Base-by-base conservation (phyloP, 202 grass and related monocot genomes). In the Zoysia matrella region DNA sequence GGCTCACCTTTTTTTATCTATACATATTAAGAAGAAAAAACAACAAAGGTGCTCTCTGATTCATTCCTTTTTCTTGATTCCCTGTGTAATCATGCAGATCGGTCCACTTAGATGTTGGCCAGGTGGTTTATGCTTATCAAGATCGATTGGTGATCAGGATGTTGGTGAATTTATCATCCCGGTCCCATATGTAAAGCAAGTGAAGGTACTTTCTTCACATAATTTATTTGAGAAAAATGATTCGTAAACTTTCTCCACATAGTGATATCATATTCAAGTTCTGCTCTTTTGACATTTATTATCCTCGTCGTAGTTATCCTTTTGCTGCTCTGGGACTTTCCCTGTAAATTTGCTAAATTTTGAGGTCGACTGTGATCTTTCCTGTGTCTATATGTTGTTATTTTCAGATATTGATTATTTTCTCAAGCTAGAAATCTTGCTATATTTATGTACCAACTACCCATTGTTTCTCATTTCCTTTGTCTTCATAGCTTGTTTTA, bases 31-130 rank as follows among this genome's bases (percentile, higher is more conserved):
- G 30, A 36, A 36, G 30, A 36, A 36, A 36, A 36, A 36, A 36
- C 30, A 36, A 36, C 30, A 36, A 36, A 36, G 30, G 30, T 36
- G 30, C 30, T 36, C 30, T 36, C 15, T 60, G 56, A 66, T 71
- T 60, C 55, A 52, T 6, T 14, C 12, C 69, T 52, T 40, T 56
- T 30, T 7, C 8, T 71, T 87, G 42, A 74, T 43, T 46, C 12
- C 47, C 70, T 2, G 58, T 83, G 80, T 71, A 16, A 46, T 47
- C 68, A 61, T 52, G 67, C 75, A 99, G 96, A 83, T 99, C 82
- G 96, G 96, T 0, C 96, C 96, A 72, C 89, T 95, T 77, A 93
- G 96, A 90, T 95, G 93, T 75, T 99, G 96, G 96, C 96, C 96
- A 81, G 93, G 96, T 79, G 96, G 96, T 63, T 87, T 99, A 55